These are phyloP conservation scores for Apiospora hydei DNA, from an alignment of 2,329 filamentous ascomycete species.

Conservation along the genomic window DNA sequence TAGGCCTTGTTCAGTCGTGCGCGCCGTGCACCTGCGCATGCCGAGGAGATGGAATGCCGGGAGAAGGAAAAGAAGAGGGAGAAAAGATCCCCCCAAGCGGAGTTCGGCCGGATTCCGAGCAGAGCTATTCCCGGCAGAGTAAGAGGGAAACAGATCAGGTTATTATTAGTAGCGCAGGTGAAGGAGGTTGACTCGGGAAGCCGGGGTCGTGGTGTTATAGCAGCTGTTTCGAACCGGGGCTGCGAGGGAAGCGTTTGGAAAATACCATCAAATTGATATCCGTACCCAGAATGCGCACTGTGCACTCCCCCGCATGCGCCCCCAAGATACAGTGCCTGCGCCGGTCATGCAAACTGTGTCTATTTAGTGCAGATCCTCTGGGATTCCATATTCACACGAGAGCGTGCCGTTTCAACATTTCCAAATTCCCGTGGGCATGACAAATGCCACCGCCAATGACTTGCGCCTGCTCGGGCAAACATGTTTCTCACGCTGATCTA, in stretches of 20 bases:
- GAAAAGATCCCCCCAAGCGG: background rate
- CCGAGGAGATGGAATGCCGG: conserved; percentile 5
- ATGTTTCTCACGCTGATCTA: conserved; percentile 7
- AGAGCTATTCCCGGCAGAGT: background rate
- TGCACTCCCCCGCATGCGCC: background rate
- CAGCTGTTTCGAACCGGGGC: conserved; percentile 8
- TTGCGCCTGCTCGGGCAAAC: background rate
- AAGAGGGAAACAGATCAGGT: background rate
- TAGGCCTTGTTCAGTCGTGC: conserved; percentile 9
- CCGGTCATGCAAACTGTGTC: background rate
- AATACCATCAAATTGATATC: background rate
- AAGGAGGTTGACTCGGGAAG: background rate
- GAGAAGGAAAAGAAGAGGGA: background rate
- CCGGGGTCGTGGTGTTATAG: background rate
- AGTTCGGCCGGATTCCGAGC: background rate
- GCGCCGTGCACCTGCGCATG: conserved; percentile 13
- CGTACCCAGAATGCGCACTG: background rate
- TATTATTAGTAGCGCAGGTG: background rate
- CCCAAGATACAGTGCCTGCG: background rate
- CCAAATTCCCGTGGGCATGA: conserved; percentile 4
- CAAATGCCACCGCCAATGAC: conserved; percentile 6
- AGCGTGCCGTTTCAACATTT: conserved; percentile 21
- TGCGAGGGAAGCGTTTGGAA: background rate
- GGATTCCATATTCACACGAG: background rate
- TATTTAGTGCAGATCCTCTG: background rate